Evolutionary conservation across 1,284 basidiomycete genomes (phyloP), one percentile per base, ranked within the genome.

Genomic region (Peniophora sp.): DNA sequence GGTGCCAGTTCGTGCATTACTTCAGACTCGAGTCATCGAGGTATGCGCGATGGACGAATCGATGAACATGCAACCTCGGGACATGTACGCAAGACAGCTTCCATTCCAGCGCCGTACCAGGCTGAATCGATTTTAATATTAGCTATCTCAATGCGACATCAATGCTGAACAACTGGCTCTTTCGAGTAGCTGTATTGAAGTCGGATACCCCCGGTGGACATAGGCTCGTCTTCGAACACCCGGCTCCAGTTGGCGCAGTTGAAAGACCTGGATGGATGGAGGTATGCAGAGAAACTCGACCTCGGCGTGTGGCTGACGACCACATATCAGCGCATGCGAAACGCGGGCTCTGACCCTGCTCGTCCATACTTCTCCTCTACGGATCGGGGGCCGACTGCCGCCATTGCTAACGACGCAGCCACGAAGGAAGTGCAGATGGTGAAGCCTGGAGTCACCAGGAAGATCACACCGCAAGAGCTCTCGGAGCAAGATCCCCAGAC

Each of bases 141-240:
- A 41, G 37, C 5, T 41, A 41, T 41, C 37, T 41, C 53, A 60
- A 60, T 46, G 47, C 59, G 15, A 61, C 60, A 11, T 52, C 51
- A 3, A 83, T 83, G 81, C 76, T 83, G 76, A 83, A 84, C 50
- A 76, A 73, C 53, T 73, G 75, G 73, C 83, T 79, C 78, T 85
- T 84, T 64, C 67, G 80, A 37, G 75, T 85, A 46, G 75, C 71
- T 1, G 68, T 85, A 20, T 70, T 74, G 57, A 64, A 63, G 18
- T 62, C 64, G 1, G 65, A 65, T 10, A 59, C 60, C 3, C 62
- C 68, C 1, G 61, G 56, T 14, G 27, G 24, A 5, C 8, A 8
- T 41, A 5, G 37, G 18, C 18, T 41, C 8, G 8, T n/a, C 15
- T 41, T 41, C n/a, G 37, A 41, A 20, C 37, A 41, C 15, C 37